Conservation (phyloP, 2,329 filamentous ascomycete species). For the Beauveria caledonica region DNA sequence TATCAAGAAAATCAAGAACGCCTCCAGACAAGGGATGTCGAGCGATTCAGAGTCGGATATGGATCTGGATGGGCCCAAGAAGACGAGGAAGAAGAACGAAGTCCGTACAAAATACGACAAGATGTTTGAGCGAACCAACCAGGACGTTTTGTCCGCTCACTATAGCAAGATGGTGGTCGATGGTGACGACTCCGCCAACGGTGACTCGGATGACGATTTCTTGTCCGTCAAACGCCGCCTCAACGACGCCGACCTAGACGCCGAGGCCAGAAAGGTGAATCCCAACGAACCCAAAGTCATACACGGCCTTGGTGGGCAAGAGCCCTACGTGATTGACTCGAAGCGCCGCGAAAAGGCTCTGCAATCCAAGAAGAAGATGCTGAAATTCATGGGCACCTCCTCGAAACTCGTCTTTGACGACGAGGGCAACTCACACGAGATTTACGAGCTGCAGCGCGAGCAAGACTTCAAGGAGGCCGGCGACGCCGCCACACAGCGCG, state of each 20-base stretch:
- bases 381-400: slow-evolving; percentile 81
- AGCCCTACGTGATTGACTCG: slow-evolving; percentile 78
- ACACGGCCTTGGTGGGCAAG: slow-evolving; percentile 57
- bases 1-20: slow-evolving; percentile 80
- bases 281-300: slow-evolving; percentile 49
- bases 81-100: slow-evolving; percentile 39
- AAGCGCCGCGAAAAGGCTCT: slow-evolving; percentile 94
- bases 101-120: slow-evolving; percentile 93
- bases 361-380: slow-evolving; percentile 86
- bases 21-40: slow-evolving; percentile 58
- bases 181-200: slow-evolving; percentile 39
- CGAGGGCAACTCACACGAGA: slow-evolving; percentile 72
- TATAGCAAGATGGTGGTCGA: slow-evolving; percentile 73
- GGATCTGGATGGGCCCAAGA: slow-evolving; percentile 40
- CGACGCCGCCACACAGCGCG: slow-evolving; percentile 65
- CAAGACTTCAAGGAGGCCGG: slow-evolving; percentile 70
- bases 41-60: slow-evolving; percentile 51
- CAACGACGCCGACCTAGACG: slow-evolving; percentile 55
- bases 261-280: slow-evolving; percentile 37
- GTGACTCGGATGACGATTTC: slow-evolving; percentile 71
- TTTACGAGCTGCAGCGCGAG: slow-evolving; percentile 86
- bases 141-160: slow-evolving; percentile 89
- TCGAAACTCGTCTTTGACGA: slow-evolving; percentile 88
- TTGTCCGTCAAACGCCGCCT: slow-evolving; percentile 84
- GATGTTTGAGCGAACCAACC: slow-evolving; percentile 96